These are phyloP conservation scores for Lactifluus volemus DNA, from an alignment of 768 basidiomycete species.

Conservation along the genomic window DNA sequence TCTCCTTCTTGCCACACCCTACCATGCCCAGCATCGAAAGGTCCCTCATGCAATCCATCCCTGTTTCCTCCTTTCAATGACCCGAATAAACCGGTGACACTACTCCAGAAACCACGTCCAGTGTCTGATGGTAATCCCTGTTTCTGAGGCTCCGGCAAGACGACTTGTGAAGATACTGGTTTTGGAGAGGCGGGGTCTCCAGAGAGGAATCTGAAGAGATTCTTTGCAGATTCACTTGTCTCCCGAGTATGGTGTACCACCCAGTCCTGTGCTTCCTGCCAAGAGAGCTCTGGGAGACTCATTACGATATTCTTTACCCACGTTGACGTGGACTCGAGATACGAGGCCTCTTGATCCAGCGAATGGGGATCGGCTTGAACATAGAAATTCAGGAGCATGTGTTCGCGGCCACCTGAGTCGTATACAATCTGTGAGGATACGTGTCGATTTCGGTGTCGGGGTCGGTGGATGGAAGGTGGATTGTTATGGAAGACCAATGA, in stretches of 20 bases:
- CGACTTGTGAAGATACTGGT: slow-evolving; percentile 25
- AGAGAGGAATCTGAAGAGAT: slow-evolving; percentile 63
- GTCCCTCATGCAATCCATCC: slow-evolving; percentile 25
- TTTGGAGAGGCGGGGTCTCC: slow-evolving; percentile 45
- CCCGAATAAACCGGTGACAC: slow-evolving; percentile 60
- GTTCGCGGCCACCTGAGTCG: slow-evolving; percentile 67
- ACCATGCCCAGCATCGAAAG: slow-evolving; percentile 28
- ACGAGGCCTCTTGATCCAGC: slow-evolving; percentile 32
- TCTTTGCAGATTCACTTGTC: slow-evolving; percentile 37
- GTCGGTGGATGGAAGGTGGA: slow-evolving; percentile 64
- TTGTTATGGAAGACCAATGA: slow-evolving; percentile 75
- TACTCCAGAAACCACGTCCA: slow-evolving; percentile 37
- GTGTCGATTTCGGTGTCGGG: slow-evolving; percentile 75
- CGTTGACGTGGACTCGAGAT: slow-evolving; percentile 34
- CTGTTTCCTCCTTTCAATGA: slow-evolving; percentile 42
- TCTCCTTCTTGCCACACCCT: slow-evolving; percentile 63
- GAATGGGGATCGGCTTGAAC: slow-evolving; percentile 52
- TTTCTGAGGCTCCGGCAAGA: slow-evolving; percentile 23
- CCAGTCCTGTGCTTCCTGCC: slow-evolving; percentile 45
- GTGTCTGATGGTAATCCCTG: slow-evolving; percentile 28
- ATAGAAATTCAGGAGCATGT: slow-evolving; percentile 80
- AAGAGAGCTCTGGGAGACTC: slow-evolving; percentile 41
- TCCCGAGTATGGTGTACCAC: slow-evolving; percentile 34
- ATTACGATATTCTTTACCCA: slow-evolving; percentile 37
- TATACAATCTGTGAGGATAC: slow-evolving; percentile 70